Percentiles rank a stretch among this genome's conserved stretches.
Conservation (phyloP, 768 basidiomycete genomes). For the Kwoniella mangroviensis region DNA sequence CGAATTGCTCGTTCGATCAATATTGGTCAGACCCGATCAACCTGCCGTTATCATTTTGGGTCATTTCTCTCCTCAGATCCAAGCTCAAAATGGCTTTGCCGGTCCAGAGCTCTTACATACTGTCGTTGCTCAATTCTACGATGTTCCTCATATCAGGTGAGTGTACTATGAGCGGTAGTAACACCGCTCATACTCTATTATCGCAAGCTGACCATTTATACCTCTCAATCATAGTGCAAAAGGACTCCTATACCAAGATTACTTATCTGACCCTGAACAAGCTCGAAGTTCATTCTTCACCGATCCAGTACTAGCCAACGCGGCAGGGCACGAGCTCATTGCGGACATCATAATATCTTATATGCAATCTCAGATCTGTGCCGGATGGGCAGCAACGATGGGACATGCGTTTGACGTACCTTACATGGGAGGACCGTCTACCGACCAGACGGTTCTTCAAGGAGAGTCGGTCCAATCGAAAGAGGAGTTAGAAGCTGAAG, state of each 20-base stretch:
- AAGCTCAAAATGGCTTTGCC: slow-evolving; percentile 76
- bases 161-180: too few species aligned
- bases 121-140: slow-evolving; percentile 94
- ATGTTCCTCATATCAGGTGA: slow-evolving; percentile 84
- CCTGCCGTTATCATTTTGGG: slow-evolving; percentile 95
- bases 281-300: slow-evolving; percentile 72
- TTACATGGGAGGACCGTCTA: slow-evolving; percentile 59
- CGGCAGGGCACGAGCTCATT: slow-evolving; percentile 79
- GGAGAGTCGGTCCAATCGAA: slow-evolving; percentile 23
- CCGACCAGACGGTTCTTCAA: slow-evolving; percentile 44
- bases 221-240: slow-evolving; percentile 65
- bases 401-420: slow-evolving; percentile 71
- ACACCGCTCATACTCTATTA: not conserved
- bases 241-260: slow-evolving; percentile 77
- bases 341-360: slow-evolving; percentile 87
- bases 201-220: not conserved
- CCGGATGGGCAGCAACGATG: slow-evolving; percentile 75
- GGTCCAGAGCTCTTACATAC: slow-evolving; percentile 91
- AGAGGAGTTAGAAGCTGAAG: slow-evolving; percentile 41
- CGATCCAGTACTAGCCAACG: slow-evolving; percentile 81
- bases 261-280: slow-evolving; percentile 72
- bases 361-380: slow-evolving; percentile 85
- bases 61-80: slow-evolving; percentile 87
- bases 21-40: slow-evolving; percentile 83
- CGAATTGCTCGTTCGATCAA: slow-evolving; percentile 87